A percentile compares a stretch with the other conserved stretches of the same genome.
Conservation (phyloP, 2,329 filamentous ascomycete species). For the Neofusicoccum kwambonambiense region DNA sequence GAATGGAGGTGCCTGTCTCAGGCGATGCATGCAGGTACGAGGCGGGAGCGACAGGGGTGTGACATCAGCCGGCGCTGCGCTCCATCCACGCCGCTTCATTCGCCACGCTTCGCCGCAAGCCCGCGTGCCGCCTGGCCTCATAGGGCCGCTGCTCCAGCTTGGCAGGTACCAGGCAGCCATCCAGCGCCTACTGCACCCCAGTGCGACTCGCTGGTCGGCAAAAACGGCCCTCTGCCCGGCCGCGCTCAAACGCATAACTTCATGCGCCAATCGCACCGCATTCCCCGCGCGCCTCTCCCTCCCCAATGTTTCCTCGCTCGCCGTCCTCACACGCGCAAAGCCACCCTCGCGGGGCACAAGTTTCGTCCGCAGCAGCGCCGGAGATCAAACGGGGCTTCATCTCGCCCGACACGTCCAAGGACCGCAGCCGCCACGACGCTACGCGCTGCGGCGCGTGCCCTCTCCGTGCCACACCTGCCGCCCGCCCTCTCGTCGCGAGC, state of each 20-base stretch:
- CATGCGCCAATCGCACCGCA: background rate
- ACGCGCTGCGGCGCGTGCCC: background rate
- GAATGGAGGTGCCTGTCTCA: background rate
- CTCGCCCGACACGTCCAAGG: background rate
- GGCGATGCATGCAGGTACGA: constrained; percentile 9
- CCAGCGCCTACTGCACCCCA: background rate
- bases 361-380: background rate
- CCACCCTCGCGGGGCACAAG: too few species aligned
- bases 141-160: constrained; percentile 6
- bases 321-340: background rate
- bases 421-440: background rate
- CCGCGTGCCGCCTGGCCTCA: background rate
- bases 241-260: background rate
- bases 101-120: background rate
- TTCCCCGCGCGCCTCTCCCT: background rate
- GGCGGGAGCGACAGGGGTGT: background rate
- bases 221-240: background rate
- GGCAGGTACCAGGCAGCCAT: background rate
- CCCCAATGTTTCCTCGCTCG: background rate
- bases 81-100: background rate
- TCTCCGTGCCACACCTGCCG: background rate
- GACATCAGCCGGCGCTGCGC: constrained; percentile 4
- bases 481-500: background rate
- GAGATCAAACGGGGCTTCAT: constrained; percentile 8
- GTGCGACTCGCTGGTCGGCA: background rate